Evolutionary conservation across 768 basidiomycete genomes (phyloP), one percentile per base, ranked within the genome.

Genomic region (Pisolithus sp.): DNA sequence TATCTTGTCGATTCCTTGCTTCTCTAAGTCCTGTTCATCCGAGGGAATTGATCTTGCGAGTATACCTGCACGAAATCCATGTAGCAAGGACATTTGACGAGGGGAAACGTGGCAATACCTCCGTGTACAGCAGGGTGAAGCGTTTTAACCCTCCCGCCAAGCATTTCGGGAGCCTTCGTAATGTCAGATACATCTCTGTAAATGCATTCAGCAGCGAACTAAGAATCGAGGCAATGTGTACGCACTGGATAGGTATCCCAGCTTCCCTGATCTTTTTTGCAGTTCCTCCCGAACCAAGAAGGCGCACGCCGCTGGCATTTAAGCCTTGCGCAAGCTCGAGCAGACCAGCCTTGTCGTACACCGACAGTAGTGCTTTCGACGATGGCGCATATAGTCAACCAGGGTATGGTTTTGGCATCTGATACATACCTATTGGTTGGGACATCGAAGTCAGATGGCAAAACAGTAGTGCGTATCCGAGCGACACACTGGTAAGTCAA

Each of bases 141-240:
- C 2, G 96, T 99, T 75, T 99, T 98, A 51, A 98, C 96, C 59
- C 96, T 78, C 23, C 96, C 96, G 49, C 96, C 95, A 3, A 99
- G 80, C 94, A 99, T 98, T 70, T 99, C 96, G 5, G 96, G 95
- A 0, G 93, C 93, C 62, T 94, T 95, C 46, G 96, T 98, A 70
- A 98, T 87, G 65, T 91, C 87, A 5, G 95, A 90, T 50, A 99
- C 93, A 79, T 99, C 96, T 57, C 96, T 99, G 59, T 6, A 26
- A 41, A 23, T 15, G 13, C 23, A 17, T 24, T 43, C 20, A 24
- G 8, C 15, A 43, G 42, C 21, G 15, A 15, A 6, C 8, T 23
- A 43, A 21, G 13, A 15, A 15, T 23, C 2, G 42, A 43, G 42
- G 13, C 13, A 10, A 49, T 23, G 54, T 24, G 12, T 12, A 48